phyloP scores from a whole-genome alignment of 495 filamentous ascomycete species.

The Neurospora sp. region DNA sequence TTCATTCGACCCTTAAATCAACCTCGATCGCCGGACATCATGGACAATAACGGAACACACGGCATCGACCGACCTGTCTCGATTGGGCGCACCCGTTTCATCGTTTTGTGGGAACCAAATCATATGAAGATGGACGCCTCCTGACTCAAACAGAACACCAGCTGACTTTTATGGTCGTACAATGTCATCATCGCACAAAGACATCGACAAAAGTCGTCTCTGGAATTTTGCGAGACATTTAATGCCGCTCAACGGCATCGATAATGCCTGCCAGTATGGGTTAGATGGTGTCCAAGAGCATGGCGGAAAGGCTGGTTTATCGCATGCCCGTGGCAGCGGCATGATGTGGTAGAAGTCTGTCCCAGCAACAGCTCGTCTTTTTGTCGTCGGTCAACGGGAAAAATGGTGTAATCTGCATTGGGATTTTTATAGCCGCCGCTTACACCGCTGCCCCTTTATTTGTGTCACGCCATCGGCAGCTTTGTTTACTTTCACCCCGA shows the following conservation, averaged over 20 bases:
- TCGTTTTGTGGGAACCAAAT: not conserved
- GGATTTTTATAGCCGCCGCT: not conserved
- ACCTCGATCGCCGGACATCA: not conserved
- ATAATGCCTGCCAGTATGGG: not conserved
- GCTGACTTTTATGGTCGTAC: not conserved
- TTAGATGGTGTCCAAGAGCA: not conserved
- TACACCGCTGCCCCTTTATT: not conserved
- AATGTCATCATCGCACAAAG: not conserved
- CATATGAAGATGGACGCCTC: not conserved
- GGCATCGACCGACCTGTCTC: not conserved
- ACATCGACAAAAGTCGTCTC: not conserved
- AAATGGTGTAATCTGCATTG: not conserved
- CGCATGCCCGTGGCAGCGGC: not conserved
- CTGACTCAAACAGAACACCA: not conserved
- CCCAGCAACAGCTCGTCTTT: not conserved
- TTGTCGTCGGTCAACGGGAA: not conserved
- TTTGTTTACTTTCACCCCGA: constrained; percentile 8
- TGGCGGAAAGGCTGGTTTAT: not conserved
- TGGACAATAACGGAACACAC: not conserved
- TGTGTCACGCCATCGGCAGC: not conserved
- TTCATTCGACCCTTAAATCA: not conserved
- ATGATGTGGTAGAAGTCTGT: not conserved
- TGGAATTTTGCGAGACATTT: not conserved
- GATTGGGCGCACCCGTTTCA: not conserved
- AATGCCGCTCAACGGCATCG: not conserved